Percentiles rank a stretch among this genome's conserved stretches.
Conservation (phyloP, 1,284 basidiomycete genomes). For the Ustilago crameri region DNA sequence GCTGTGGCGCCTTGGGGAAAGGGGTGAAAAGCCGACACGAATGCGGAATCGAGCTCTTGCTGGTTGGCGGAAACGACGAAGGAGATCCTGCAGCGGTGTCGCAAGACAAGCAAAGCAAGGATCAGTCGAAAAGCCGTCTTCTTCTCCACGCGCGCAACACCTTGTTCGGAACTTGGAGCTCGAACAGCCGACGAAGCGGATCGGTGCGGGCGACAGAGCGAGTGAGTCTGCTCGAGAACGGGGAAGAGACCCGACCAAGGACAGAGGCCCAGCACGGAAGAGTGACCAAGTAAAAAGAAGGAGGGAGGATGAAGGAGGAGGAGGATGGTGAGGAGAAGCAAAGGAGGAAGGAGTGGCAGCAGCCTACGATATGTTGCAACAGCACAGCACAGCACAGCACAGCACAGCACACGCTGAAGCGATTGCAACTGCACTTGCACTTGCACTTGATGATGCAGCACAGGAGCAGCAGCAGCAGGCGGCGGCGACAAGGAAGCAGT, state of each 20-base stretch:
- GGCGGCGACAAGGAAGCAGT: neutral
- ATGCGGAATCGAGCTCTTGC: neutral
- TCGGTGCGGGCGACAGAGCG: constrained; percentile 18
- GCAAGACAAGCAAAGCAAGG: constrained; percentile 11
- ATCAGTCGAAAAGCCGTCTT: constrained; percentile 19
- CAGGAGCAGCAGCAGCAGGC: neutral
- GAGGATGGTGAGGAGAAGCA: constrained; percentile 40
- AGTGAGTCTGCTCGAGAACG: constrained; percentile 36
- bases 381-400: neutral
- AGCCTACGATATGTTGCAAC: neutral
- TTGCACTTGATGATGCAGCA: no score
- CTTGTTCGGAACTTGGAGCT: constrained; percentile 6
- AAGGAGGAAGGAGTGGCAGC: constrained; percentile 3
- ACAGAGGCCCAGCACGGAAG: constrained; percentile 34
- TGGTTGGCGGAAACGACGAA: constrained; percentile 20
- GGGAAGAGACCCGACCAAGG: constrained; percentile 27
- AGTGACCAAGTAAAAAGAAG: constrained; percentile 27
- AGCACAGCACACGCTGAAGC: neutral
- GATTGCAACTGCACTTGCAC: no score
- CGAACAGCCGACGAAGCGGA: constrained; percentile 15
- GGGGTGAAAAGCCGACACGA: neutral
- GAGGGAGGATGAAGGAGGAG: constrained; percentile 1
- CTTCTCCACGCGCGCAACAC: constrained; percentile 26
- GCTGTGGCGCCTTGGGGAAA: neutral
- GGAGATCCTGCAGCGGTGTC: constrained; percentile 9